phyloP scores from a whole-genome alignment of 1,284 basidiomycete genomes.

The Ustilago bromivora region DNA sequence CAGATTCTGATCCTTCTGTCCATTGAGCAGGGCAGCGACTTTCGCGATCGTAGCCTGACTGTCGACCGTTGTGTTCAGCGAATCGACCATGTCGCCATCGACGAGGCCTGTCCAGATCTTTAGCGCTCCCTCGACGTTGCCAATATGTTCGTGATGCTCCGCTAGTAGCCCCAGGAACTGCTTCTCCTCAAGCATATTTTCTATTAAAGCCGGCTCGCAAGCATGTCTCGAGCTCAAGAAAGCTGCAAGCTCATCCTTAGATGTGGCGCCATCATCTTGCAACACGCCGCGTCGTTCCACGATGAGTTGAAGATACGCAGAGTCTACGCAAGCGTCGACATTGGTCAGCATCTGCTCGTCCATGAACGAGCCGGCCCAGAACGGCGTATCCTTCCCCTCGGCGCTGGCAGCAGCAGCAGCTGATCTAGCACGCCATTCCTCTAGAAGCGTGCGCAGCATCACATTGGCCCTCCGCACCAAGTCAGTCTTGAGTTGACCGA shows the following conservation, averaged over 20 bases:
- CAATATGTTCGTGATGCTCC: slow-evolving; percentile 26
- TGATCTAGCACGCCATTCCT: slow-evolving; percentile 21
- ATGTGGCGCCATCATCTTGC: neutral
- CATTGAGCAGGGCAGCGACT: slow-evolving; percentile 34
- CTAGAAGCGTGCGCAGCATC: slow-evolving; percentile 41
- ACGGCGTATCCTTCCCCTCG: neutral
- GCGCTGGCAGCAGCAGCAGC: slow-evolving; percentile 8
- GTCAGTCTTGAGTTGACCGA: slow-evolving; percentile 17
- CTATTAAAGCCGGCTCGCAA: slow-evolving; percentile 35
- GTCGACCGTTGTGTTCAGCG: slow-evolving; percentile 10
- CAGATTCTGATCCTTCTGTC: slow-evolving; percentile 24
- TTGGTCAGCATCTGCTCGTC: slow-evolving; percentile 39
- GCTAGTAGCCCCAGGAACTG: slow-evolving; percentile 29
- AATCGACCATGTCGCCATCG: slow-evolving; percentile 49
- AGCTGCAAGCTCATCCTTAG: slow-evolving; percentile 25
- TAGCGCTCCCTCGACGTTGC: slow-evolving; percentile 35
- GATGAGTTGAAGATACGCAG: slow-evolving; percentile 27
- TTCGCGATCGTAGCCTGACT: slow-evolving; percentile 18
- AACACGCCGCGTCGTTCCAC: slow-evolving; percentile 15
- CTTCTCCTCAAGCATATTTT: slow-evolving; percentile 21
- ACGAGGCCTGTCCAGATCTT: slow-evolving; percentile 45
- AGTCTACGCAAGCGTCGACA: slow-evolving; percentile 35
- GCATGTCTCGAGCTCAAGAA: slow-evolving; percentile 34
- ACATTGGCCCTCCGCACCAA: slow-evolving; percentile 28
- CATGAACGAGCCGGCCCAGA: slow-evolving; percentile 39